Evolutionary conservation across 225 moss, liverwort and hornwort species (phyloP), one percentile per base, ranked within the genome.

Genomic region (Marchantia polymorpha): DNA sequence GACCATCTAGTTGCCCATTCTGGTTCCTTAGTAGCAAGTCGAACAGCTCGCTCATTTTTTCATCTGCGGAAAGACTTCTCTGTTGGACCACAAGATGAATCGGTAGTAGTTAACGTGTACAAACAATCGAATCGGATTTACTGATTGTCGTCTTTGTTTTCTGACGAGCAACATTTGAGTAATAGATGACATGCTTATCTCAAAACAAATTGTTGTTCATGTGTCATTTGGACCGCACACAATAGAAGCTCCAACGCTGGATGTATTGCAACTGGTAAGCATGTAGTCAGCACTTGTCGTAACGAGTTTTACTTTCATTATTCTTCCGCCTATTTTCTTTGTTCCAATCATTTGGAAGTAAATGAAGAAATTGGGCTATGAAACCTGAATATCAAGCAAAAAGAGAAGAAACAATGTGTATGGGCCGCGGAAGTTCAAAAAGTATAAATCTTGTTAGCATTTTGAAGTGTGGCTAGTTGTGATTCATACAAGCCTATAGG

Each of bases 191-290:
- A 39, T 5, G 39, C 5, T 39, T 39, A 2, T 39, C 5, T 5
- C 5, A 39, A 39, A 5, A 2, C 39, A 39, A 39, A 39, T 39
- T 39, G 39, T 5, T 39, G 2, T 39, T 39, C 39, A 39, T 2
- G 39, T 39, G 39, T 39, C 39, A 39, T 39, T 39, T 39, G 92
- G 83, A 79, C 97, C 93, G 72, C 92, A 97, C 81, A 91, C 94
- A 74, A 92, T 97, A 72, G 78, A 84, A 63, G 88, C 97, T 78
- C 91, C 97, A 52, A 94, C 97, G 31, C 88, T 84, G 30, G 97
- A 94, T 83, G 93, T 94, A 61, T 76, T 97, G 84, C 93, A 93
- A 70, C 81, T 97, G 82, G 96, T 96, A 91, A 30, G 64, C 8
- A 23, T 46, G 4, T 15, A 0, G 16, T 16, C 29, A 14, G 15